Evolutionary conservation across 78 protist species (phyloP).

Genomic region (Diacronema lutheri): DNA sequence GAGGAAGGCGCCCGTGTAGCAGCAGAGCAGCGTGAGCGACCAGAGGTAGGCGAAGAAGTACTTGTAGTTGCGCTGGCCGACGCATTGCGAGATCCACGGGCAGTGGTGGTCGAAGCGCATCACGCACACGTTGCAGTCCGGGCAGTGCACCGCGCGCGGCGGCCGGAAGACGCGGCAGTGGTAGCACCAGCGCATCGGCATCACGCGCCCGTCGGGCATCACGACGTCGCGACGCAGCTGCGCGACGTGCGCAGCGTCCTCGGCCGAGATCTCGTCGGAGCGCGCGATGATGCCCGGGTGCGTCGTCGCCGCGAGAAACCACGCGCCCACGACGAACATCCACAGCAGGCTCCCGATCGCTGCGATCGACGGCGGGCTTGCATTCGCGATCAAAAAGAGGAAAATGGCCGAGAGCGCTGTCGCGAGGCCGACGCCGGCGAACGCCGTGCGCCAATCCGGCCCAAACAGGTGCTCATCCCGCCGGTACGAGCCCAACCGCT

Average conservation of each 20-base stretch:
- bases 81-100: slow-evolving; percentile 53
- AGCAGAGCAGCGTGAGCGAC: no score
- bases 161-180: slow-evolving; percentile 23
- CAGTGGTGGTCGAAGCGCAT: slow-evolving; percentile 41
- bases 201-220: no score
- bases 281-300: no score
- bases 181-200: slow-evolving; percentile 4
- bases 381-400: not conserved
- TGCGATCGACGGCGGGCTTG: not conserved
- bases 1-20: no score
- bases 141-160: slow-evolving; percentile 33
- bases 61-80: slow-evolving; percentile 61
- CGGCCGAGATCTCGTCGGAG: no score
- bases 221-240: no score
- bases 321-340: not conserved
- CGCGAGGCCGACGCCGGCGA: not conserved
- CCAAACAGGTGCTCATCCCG: not conserved
- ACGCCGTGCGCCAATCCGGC: not conserved
- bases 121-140: slow-evolving; percentile 29
- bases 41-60: slow-evolving; percentile 34
- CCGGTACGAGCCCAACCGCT: no score
- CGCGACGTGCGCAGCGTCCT: no score
- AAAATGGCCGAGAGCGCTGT: not conserved
- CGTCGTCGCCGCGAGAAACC: no score
- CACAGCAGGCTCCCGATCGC: not conserved